Conservation (phyloP, 2,329 filamentous ascomycete species). For the Arthrobotrys sinensis region DNA sequence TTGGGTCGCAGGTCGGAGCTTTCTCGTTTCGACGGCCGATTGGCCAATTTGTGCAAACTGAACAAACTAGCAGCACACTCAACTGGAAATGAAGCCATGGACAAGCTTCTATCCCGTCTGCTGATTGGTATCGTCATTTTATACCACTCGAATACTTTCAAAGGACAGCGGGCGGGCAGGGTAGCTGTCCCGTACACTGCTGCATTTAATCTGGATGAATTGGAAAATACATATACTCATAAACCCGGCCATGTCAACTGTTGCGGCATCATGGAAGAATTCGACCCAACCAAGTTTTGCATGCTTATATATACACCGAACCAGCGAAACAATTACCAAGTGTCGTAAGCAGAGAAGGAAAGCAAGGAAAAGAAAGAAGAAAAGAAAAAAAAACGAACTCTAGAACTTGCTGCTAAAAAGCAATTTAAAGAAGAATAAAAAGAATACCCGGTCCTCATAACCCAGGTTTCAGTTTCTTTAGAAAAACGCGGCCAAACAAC, state of each 20-base stretch:
- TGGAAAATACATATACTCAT: constrained; percentile 3
- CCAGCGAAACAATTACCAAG: constrained; percentile 42
- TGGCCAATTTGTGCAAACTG: constrained; percentile 13
- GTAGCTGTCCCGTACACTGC: background rate
- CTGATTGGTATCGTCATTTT: background rate
- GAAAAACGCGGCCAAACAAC: constrained; percentile 8
- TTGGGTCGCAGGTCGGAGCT: constrained; percentile 54
- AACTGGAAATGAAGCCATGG: background rate
- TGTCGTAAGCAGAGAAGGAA: constrained; percentile 26
- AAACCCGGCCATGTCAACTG: constrained; percentile 5
- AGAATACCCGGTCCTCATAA: constrained; percentile 4
- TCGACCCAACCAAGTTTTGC: constrained; percentile 28
- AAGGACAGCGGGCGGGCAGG: too few relatives aligned
- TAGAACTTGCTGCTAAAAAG: constrained; percentile 1
- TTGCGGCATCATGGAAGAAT: too few relatives aligned
- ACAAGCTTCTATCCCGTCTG: background rate
- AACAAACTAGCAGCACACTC: constrained; percentile 12
- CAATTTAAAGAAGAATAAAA: constrained; percentile 4
- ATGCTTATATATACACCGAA: constrained; percentile 29
- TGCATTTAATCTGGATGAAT: constrained; percentile 35
- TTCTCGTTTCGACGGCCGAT: constrained; percentile 31
- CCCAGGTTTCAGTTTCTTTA: background rate
- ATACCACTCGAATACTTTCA: background rate
- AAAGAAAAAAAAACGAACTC: constrained; percentile 17
- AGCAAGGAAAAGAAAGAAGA: background rate